Base-by-base conservation (phyloP, 768 basidiomycete genomes). In the Botryobasidium botryosum region DNA sequence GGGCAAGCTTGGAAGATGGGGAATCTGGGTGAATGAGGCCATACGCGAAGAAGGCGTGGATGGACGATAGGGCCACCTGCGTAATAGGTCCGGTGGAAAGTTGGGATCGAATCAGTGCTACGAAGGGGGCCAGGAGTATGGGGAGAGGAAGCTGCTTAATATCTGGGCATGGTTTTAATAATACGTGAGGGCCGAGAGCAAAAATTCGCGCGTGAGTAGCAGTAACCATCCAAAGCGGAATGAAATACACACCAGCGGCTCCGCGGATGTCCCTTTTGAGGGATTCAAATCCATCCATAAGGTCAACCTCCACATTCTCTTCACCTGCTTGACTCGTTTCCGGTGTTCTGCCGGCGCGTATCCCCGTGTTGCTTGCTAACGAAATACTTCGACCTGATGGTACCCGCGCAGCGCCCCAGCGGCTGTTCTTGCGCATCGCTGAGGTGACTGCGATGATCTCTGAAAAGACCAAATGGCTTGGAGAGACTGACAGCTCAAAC, bases 11-110 rank as follows among this genome's bases (percentile, higher is more conserved):
- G 49, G 91, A 62, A 29, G 68, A 64, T 40, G 68, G 50, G 35
- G 80, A 72, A 31, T 64, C 57, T 12, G 71, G 62, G 7, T 67
- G 69, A 40, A 92, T 75, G 55, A 91, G 66, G 21, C 75, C 75
- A 56, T 75, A 84, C 35, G 75, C 66, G 59, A 96, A 85, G 67
- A 97, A 80, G 53, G 69, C 80, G 62, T 92, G 86, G 28, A 99
- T 68, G 13, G 90, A 72, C 5, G 81, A 75, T 38, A 97, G 74
- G 1, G 90, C 85, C 5, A 83, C 75, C n/a, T 92, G 91, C 0
- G 94, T 96, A 51, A 99, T 97, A 8, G 91, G 90, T 4, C 91
- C 92, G 0, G 91, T 94, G 0, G 92, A 97, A 27, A 94, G 67
- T 35, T 88, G 83, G 3, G 92, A 96, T 13, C 87, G 79, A 44